Evolutionary conservation across 2,329 filamentous ascomycete genomes (phyloP), one percentile per base, ranked within the genome.

Genomic region (Chalara sp.): DNA sequence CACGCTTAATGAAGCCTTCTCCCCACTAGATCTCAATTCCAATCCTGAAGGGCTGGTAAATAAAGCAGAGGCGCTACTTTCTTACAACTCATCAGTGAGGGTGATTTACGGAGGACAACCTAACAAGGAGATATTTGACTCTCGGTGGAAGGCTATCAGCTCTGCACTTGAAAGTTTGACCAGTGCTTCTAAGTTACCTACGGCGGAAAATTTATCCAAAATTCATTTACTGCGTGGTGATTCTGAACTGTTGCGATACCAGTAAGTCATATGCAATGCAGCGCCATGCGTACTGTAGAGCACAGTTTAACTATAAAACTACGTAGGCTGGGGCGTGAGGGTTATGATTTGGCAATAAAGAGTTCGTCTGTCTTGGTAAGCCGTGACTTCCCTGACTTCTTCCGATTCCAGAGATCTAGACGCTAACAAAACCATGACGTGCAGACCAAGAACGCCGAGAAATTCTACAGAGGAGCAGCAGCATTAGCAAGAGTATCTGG

Each of bases 221-320:
- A 76, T 81, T 29, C 78, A 81, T 60, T 60, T 78, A 21, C 68
- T 71, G 3, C 70, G 78, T 41, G 80, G 78, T 10, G 78, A 82
- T 56, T 68, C 70, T 12, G 80, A 82, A 53, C 67, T 83, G 55
- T 66, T 75, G 32, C 72, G 79, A 35, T 75, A 73, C 63, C 72
- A 73, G 39, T 37, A 37, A 37, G 35, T 37, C 35, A 37, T n/a
- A 37, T 10, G n/a, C n/a, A 37, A 10, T 10, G 2, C 4, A 37
- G n/a, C n/a, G n/a, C 35, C 35, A n/a, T 37, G 35, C 8, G 4
- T 37, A n/a, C 8, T 37, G 8, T 21, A 21, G 21, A 21, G 21
- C 21, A 21, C 21, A 21, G 21, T 21, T 21, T 21, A 21, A 21
- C 21, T 8, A 8, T 37, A n/a, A 37, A 10, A 10, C 8, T 37